phyloP scores from a whole-genome alignment of 2,329 filamentous ascomycete genomes.

The Colletotrichum chlorophyti region DNA sequence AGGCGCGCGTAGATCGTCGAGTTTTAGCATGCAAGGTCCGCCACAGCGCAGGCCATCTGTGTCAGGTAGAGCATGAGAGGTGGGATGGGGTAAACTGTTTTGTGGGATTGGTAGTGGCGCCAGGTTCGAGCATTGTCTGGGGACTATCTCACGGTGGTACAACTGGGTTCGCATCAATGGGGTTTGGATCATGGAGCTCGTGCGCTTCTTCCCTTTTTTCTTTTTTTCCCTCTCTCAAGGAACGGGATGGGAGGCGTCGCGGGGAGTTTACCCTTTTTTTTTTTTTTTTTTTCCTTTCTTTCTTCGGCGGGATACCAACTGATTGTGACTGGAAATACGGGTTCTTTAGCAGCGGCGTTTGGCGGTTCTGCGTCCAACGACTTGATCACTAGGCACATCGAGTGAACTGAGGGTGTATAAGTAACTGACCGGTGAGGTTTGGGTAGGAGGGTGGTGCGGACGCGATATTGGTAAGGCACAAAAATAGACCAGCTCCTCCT shows the following conservation, averaged over 20 bases:
- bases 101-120: too few species aligned
- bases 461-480: too few species aligned
- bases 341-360: constrained; percentile 8
- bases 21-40: constrained; percentile 49
- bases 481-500: too few species aligned
- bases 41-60: constrained; percentile 55
- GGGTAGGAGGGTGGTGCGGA: too few species aligned
- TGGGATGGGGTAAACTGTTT: too few species aligned
- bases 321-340: not conserved
- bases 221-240: not conserved
- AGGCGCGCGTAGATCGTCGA: constrained; percentile 49
- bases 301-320: constrained; percentile 12
- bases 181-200: not conserved
- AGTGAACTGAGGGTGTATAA: not conserved
- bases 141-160: too few species aligned
- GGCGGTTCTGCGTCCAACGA: not conserved
- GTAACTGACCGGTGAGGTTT: too few species aligned
- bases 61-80: constrained; percentile 54
- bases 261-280: not conserved
- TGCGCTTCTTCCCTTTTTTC: not conserved
- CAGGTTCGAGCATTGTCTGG: not conserved
- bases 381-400: not conserved
- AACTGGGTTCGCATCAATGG: not conserved
- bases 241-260: constrained; percentile 9
- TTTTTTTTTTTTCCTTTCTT: not conserved